Percentiles rank a stretch among this genome's conserved stretches.
Conservation (phyloP, 2,329 filamentous ascomycete species). For the Amauroascus verrucosus region DNA sequence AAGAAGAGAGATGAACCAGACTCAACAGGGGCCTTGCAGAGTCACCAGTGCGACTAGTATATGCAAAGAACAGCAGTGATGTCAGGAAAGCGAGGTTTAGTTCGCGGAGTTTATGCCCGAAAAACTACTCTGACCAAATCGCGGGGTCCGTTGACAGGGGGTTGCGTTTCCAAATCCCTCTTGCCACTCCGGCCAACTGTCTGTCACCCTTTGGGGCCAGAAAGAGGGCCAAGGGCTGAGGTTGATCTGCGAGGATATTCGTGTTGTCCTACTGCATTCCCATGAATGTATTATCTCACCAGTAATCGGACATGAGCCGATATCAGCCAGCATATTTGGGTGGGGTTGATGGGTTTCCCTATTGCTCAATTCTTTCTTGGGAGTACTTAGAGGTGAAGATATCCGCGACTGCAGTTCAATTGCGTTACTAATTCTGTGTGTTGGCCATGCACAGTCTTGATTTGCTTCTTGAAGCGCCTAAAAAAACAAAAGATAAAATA, state of each 20-base stretch:
- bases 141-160: slow-evolving; percentile 10
- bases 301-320: background rate
- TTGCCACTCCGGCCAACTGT: background rate
- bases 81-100: slow-evolving; percentile 2
- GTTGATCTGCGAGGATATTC: background rate
- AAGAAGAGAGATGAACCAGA: background rate
- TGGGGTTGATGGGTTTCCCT: background rate
- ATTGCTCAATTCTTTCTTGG: no score
- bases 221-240: slow-evolving; percentile 1
- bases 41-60: background rate
- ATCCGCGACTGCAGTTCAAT: no score
- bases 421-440: background rate
- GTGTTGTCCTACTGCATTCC: background rate
- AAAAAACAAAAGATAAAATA: background rate
- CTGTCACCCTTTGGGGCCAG: slow-evolving; percentile 1
- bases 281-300: slow-evolving; percentile 1
- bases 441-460: background rate
- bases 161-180: background rate
- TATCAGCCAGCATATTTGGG: background rate
- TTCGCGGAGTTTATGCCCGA: slow-evolving; percentile 11
- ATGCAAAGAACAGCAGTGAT: slow-evolving; percentile 1
- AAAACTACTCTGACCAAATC: slow-evolving; percentile 6
- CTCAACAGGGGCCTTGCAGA: slow-evolving; percentile 1
- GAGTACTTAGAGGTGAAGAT: no score
- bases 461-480: background rate